Base-by-base conservation (phyloP, 2,329 filamentous ascomycete genomes). In the Fusarium sp. region DNA sequence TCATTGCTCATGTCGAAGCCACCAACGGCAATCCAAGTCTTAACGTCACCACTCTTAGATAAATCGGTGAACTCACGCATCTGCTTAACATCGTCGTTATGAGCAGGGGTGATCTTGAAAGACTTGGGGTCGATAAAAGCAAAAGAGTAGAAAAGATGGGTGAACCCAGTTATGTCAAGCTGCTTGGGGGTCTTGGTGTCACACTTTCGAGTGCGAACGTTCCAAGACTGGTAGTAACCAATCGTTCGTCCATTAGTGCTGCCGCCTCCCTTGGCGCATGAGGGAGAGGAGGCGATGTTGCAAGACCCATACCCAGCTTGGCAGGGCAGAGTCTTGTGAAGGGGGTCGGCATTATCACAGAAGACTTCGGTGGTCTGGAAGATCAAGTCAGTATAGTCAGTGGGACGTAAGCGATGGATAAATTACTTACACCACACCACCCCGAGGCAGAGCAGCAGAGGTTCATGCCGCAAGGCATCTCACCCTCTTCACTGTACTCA, bases 1-100 rank as follows among this genome's bases (percentile, higher is more conserved):
- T 74, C 73, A 36, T 84, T 78, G 45, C 74, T 80, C 49, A 83
- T 80, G 4, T 76, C 72, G 74, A 78, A 84, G 0, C 83, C 83
- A 3, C 82, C 82, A 2, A 84, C 63, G 2, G 79, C 75, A 16
- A 84, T 75, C 70, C 75, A 80, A 4, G 51, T 76, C 58, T 82
- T 68, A 0, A 83, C 66, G 1, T 56, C 56, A 1, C 18, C 49
- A 2, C 50, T 26, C 60, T 82, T 81, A 23, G 23, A 23, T 23
- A 51, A 56, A 0, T 38, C 41, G 3, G 65, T 69, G 31, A 71
- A 67, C 13, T 67, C 54, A 10, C 34, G 62, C 8, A 64, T 42
- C 1, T 57, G 26, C 1, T 52, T 34, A 5, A 37, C 33, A 15
- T 67, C 57, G 6, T 15, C 36, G 2, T 57, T 23, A 11, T 62